Conservation (phyloP, 495 filamentous ascomycete species). For the Podospora pseudoanserina region DNA sequence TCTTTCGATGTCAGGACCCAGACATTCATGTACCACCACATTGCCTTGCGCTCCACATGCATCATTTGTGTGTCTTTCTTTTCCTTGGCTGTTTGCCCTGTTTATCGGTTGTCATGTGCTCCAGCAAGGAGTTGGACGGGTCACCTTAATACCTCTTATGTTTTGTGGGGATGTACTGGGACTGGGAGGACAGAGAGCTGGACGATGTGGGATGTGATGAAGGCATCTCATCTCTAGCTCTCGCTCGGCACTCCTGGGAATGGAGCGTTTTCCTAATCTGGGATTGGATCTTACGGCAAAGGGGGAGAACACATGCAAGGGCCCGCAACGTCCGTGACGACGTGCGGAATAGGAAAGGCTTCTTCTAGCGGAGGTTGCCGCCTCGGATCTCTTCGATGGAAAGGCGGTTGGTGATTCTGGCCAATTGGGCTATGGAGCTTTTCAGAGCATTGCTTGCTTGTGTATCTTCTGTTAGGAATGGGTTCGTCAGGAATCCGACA, state of each 20-base stretch:
- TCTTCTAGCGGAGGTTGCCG: background rate
- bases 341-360: constrained; percentile 3
- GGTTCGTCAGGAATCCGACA: background rate
- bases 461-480: background rate
- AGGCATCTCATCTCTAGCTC: background rate
- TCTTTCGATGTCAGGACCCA: constrained; percentile 2
- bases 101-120: constrained; percentile 1
- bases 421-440: constrained; percentile 10
- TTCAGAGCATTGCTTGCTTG: constrained; percentile 1
- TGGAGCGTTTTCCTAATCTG: background rate
- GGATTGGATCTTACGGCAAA: background rate
- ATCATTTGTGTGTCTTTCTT: background rate
- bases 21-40: constrained; percentile 12
- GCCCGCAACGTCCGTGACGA: background rate
- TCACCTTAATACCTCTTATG: constrained; percentile 8
- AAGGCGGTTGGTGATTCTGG: background rate
- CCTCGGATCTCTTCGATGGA: background rate
- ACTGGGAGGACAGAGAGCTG: background rate
- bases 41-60: constrained; percentile 2
- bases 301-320: background rate
- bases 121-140: constrained; percentile 8
- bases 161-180: constrained; percentile 1
- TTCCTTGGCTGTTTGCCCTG: background rate
- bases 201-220: background rate
- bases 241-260: background rate